Conservation (phyloP, 148 eudicot species). For the Nepenthes gracilis region DNA sequence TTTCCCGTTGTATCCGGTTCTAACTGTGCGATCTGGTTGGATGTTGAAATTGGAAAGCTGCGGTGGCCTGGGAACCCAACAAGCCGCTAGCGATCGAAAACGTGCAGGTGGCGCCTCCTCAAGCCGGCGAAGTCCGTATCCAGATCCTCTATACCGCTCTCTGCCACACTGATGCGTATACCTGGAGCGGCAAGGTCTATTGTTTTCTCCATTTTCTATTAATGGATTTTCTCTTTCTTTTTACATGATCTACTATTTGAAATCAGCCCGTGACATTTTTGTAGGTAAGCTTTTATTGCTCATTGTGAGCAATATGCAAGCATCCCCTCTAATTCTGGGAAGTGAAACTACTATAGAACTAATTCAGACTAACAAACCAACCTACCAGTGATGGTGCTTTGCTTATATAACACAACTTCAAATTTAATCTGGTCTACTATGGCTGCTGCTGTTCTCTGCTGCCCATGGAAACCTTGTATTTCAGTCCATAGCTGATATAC, state of each 20-base stretch:
- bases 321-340: too few relatives aligned
- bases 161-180: conserved; percentile 97
- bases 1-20: background rate
- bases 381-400: too few relatives aligned
- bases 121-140: conserved; percentile 87
- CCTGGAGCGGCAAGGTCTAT: conserved; percentile 89
- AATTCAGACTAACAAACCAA: too few relatives aligned
- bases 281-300: too few relatives aligned
- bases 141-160: conserved; percentile 82
- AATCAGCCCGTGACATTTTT: too few relatives aligned
- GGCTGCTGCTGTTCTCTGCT: too few relatives aligned
- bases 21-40: background rate
- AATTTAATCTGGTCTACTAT: too few relatives aligned
- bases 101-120: conserved; percentile 94
- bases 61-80: conserved; percentile 96
- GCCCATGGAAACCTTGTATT: too few relatives aligned
- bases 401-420: too few relatives aligned
- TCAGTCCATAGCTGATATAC: too few relatives aligned
- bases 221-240: background rate
- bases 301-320: too few relatives aligned
- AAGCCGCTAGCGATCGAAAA: conserved; percentile 85
- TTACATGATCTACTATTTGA: background rate
- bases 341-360: too few relatives aligned
- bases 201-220: background rate
- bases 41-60: conserved; percentile 36